A percentile compares a stretch with the other conserved stretches of the same genome.
Evolutionary conservation across 352 stramenopile genomes (phyloP).

Genomic region (Discostella stelligera): DNA sequence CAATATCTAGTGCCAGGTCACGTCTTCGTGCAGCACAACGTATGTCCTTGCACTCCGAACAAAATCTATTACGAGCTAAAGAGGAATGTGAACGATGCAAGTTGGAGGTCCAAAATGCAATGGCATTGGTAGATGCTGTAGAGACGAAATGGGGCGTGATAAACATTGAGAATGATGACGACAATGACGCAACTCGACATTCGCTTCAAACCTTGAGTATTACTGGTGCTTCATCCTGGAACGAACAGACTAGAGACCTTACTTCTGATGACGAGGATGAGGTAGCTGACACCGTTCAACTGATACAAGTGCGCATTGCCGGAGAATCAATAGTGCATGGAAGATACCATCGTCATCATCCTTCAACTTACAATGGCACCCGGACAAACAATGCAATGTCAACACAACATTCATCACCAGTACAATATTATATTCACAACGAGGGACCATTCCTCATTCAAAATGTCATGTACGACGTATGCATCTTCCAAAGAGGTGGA

Average conservation of each 20-base stretch:
- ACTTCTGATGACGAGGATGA: background rate
- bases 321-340: conserved; percentile 27
- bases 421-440: conserved; percentile 11
- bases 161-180: conserved; percentile 14
- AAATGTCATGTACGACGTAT: conserved; percentile 20
- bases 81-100: background rate
- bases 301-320: conserved; percentile 1
- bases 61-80: background rate
- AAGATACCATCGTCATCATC: conserved; percentile 1
- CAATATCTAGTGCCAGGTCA: conserved; percentile 12
- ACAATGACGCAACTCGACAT: background rate
- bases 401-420: background rate
- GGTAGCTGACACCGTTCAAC: conserved; percentile 8
- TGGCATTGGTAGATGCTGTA: conserved; percentile 11
- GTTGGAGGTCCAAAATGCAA: conserved; percentile 13
- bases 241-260: no score
- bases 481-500: conserved; percentile 26
- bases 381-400: background rate
- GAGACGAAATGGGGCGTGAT: conserved; percentile 33
- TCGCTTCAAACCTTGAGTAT: background rate
- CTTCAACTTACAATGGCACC: background rate
- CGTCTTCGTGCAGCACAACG: conserved; percentile 14
- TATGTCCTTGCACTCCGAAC: background rate
- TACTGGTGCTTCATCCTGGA: no score
- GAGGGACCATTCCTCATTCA: conserved; percentile 11